Base-by-base conservation (phyloP, 495 filamentous ascomycete genomes). In the Aspergillus haitiensis region DNA sequence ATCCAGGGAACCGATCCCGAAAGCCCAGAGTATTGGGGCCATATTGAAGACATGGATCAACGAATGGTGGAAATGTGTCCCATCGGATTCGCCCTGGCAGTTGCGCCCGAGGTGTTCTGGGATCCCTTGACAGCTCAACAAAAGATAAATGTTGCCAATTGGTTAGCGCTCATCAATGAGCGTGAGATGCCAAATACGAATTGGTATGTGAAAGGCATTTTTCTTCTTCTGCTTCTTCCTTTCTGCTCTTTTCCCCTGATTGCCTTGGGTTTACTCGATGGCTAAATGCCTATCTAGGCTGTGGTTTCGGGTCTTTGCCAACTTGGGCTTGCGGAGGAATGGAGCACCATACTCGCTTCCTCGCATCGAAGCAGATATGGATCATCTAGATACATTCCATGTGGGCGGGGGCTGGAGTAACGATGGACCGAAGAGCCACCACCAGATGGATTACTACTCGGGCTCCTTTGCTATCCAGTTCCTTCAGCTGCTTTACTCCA, bases 31-130 rank as follows among this genome's bases (percentile, higher is more conserved):
- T 92, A 84, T 64, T 93, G 88, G 88, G 88, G 88, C 6, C 81
- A 82, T 39, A 84, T 87, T 54, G 78, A 85, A 61, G 87, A 90
- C 66, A 81, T 84, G 55, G 88, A 92, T 62, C 88, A 92, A 77
- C 76, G 89, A n/a, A 92, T 91, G 88, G 89, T 91, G 16, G 89
- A 91, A 69, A 90, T 91, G 82, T 91, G 87, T 64, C 88, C 88
- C 11, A 78, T 92, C 56, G 83, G 83, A 9, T 89, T 81, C 57
- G 81, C 86, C 36, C 70, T 89, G 58, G 85, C 83, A 13, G 83
- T 88, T 40, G 85, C 83, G 12, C 80, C 84, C 16, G 74, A 76
- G 58, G 61, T 74, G 6, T 85, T 93, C 57, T 93, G 88, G 89
- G 74, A 85, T 40, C 81, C 81, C 2, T 73, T 93, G 59, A 79